These are phyloP conservation scores for Clarireedia sp. DNA, from an alignment of 2,329 filamentous ascomycete genomes.

Conservation along the genomic window DNA sequence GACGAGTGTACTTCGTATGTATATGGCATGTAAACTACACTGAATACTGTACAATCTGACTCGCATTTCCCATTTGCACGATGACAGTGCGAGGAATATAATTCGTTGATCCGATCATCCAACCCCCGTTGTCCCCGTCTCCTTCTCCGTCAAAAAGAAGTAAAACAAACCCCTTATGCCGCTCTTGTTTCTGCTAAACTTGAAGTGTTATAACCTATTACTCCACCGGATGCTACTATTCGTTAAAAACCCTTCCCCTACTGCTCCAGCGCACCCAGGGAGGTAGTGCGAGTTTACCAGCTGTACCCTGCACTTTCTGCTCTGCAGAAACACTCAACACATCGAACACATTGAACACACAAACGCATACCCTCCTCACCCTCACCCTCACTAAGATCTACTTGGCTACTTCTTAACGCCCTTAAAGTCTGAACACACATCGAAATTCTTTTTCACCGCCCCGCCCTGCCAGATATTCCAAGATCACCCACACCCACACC, in stretches of 20 bases:
- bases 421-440: neutral
- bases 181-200: neutral
- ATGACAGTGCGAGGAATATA: neutral
- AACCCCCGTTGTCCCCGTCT: neutral
- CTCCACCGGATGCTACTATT: constrained; percentile 4
- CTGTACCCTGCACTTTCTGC: no score
- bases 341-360: neutral
- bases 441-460: neutral
- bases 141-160: neutral
- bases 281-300: no score
- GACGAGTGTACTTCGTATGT: neutral
- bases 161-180: constrained; percentile 3
- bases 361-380: neutral
- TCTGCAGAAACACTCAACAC: neutral
- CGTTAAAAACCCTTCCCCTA: neutral
- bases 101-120: neutral
- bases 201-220: no score
- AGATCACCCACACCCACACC: neutral
- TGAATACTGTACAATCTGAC: neutral
- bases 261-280: no score
- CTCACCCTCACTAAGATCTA: neutral
- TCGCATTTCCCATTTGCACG: neutral
- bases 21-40: neutral
- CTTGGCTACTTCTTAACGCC: neutral
- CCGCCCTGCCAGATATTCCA: neutral